These are phyloP conservation scores for Brassica carinata DNA, from an alignment of 345 rosid genomes.

Conservation along the genomic window DNA sequence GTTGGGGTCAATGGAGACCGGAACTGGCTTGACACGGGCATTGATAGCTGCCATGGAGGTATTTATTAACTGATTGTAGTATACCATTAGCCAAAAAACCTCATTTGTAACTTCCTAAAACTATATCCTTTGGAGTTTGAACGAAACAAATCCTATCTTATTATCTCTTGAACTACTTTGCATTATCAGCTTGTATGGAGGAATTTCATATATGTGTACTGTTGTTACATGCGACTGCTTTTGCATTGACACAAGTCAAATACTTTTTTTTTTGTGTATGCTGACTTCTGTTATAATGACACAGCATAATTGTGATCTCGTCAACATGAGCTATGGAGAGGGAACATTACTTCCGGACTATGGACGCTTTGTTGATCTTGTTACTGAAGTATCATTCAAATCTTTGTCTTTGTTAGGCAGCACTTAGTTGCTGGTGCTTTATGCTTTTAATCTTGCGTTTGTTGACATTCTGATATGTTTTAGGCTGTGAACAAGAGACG, in stretches of 20 bases:
- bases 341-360: slow-evolving; percentile 84
- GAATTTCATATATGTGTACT: slow-evolving; percentile 20
- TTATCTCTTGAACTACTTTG: slow-evolving; percentile 9
- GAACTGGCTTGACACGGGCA: slow-evolving; percentile 92
- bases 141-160: slow-evolving; percentile 1
- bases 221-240: slow-evolving; percentile 21
- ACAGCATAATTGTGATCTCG: slow-evolving; percentile 97
- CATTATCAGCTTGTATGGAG: slow-evolving; percentile 9
- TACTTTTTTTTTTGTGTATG: background rate
- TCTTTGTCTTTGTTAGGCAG: slow-evolving; percentile 27
- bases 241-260: slow-evolving; percentile 23
- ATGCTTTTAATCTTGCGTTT: slow-evolving; percentile 28
- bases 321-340: slow-evolving; percentile 99
- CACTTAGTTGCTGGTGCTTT: slow-evolving; percentile 15
- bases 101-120: slow-evolving; percentile 7
- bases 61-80: slow-evolving; percentile 17
- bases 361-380: slow-evolving; percentile 97
- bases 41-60: slow-evolving; percentile 94
- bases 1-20: slow-evolving; percentile 96
- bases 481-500: slow-evolving; percentile 93
- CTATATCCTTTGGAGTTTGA: slow-evolving; percentile 4
- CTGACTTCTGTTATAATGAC: slow-evolving; percentile 28
- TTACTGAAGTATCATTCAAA: slow-evolving; percentile 66
- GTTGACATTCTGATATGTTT: slow-evolving; percentile 35
- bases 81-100: background rate